These are phyloP conservation scores for Pleurozium schreberi DNA, from an alignment of 225 moss, liverwort and hornwort genomes.

Conservation along the genomic window DNA sequence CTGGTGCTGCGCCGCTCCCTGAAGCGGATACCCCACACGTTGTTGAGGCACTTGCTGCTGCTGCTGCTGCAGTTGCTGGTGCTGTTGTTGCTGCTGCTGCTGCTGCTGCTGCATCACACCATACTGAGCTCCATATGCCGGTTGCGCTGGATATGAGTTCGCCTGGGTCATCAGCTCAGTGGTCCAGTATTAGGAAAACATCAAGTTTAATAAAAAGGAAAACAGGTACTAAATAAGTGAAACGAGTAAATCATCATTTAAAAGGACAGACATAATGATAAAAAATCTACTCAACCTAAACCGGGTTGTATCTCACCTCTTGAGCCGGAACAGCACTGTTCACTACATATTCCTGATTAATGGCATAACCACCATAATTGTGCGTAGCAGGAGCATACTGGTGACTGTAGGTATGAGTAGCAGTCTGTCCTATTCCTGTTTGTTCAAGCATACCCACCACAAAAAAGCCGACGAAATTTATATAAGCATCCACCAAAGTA, in stretches of 20 bases:
- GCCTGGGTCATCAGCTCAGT: conserved; percentile 25
- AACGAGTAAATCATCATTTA: not conserved
- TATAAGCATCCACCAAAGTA: not conserved
- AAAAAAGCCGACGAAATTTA: not conserved
- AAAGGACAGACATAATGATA: not conserved
- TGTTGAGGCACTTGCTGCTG: conserved; percentile 44
- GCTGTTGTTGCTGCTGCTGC: conserved; percentile 12
- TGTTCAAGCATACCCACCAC: conserved; percentile 4
- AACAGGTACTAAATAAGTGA: not conserved
- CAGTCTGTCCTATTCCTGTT: conserved; percentile 20
- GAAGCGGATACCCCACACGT: conserved; percentile 43
- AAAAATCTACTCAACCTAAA: not conserved
- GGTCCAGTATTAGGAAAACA: not conserved
- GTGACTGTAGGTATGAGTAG: conserved; percentile 18
- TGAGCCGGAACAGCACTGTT: conserved; percentile 31
- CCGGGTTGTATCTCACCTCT: conserved; percentile 25
- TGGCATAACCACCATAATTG: conserved; percentile 38
- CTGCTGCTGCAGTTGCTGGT: not conserved
- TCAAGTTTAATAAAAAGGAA: not conserved
- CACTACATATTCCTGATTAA: conserved; percentile 38
- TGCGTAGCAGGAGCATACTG: conserved; percentile 43
- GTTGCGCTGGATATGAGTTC: conserved; percentile 32
- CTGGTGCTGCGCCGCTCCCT: conserved; percentile 44
- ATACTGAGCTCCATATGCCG: conserved; percentile 39
- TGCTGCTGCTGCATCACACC: conserved; percentile 37